Base-by-base conservation (phyloP, 2,329 filamentous ascomycete genomes). In the Ceratocystis ficicola region DNA sequence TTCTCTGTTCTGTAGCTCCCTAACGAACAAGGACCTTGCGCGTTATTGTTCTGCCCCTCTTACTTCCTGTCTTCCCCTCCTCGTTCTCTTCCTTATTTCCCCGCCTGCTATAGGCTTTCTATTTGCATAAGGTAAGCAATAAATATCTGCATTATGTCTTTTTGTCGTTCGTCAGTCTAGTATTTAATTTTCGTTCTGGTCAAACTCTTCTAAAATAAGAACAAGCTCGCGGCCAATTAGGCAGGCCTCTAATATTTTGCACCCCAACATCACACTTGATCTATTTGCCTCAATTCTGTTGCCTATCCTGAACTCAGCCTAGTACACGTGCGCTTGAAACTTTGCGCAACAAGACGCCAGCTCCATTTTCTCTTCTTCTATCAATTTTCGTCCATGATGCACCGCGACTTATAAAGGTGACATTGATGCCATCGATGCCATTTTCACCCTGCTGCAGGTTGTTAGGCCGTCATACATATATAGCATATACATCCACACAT, bases 401-500 rank as follows among this genome's bases (percentile, higher is more conserved):
- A 41, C 36, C 12, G 12, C 36, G 12, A 41, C 36, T 41, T 41
- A 5, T 10, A 41, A 41, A 41, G 36, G 10, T 41, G 36, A n/a
- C 48, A 22, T 12, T 52, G 48, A 12, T 22, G 48, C 36, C 22
- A n/a, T 52, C 12, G 15, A 20, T 59, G 55, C 55, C 55, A 36
- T 59, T 59, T 59, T 59, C 15, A 59, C 55, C 30, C 28, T n/a
- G 30, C 10, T 30, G 28, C 55, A 59, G 12, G 30, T 36, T 59
- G 55, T 67, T 64, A 8, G 62, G 55, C 48, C 66, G 61, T 62
- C 30, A 64, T 64, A 57, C 48, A 64, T 64, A 20, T 20, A 25
- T 22, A 57, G 20, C 61, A 46, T 63, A 63, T 25, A 50, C 3
- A 52, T 20, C 7, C 46, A 50, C 17, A 20, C 15, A 50, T 20